Conservation (phyloP, 2,329 filamentous ascomycete genomes). For the Aspergillus versicolor region DNA sequence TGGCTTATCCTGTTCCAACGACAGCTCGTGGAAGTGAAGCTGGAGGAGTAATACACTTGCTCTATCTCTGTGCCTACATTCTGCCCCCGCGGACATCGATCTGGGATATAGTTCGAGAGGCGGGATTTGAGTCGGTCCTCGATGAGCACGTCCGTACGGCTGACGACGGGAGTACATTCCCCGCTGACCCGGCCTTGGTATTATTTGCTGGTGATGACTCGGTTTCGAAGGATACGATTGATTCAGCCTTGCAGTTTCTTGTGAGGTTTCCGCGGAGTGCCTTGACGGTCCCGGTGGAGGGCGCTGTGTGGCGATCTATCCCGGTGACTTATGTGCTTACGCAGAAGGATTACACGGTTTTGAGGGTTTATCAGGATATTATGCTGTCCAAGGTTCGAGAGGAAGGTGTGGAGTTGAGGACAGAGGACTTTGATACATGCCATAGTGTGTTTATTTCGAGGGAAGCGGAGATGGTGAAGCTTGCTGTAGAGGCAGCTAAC, state of each 20-base stretch:
- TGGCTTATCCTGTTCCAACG: too few species aligned
- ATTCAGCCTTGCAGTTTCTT: not conserved
- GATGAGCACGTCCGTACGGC: too few species aligned
- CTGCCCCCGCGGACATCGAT: too few species aligned
- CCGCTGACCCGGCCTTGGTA: not conserved
- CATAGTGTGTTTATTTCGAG: conserved; percentile 19
- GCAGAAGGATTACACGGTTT: conserved; percentile 11
- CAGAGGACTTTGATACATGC: conserved; percentile 15
- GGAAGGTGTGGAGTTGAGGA: conserved; percentile 9
- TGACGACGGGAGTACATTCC: not conserved
- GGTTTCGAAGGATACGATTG: not conserved
- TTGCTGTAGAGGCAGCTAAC: conserved; percentile 10
- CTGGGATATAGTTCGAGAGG: too few species aligned
- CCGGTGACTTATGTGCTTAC: conserved; percentile 19
- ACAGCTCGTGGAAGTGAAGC: too few species aligned
- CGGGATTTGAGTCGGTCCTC: too few species aligned
- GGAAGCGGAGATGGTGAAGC: conserved; percentile 13
- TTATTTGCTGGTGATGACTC: not conserved
- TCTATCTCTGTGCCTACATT: too few species aligned
- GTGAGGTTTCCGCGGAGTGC: not conserved
- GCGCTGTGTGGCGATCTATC: conserved; percentile 10
- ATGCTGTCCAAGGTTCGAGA: conserved; percentile 13
- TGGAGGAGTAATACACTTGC: too few species aligned
- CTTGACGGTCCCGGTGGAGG: not conserved
- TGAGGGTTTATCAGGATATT: conserved; percentile 14